phyloP scores from a whole-genome alignment of 441 rosid genomes.

The Euphorbia celastroides region DNA sequence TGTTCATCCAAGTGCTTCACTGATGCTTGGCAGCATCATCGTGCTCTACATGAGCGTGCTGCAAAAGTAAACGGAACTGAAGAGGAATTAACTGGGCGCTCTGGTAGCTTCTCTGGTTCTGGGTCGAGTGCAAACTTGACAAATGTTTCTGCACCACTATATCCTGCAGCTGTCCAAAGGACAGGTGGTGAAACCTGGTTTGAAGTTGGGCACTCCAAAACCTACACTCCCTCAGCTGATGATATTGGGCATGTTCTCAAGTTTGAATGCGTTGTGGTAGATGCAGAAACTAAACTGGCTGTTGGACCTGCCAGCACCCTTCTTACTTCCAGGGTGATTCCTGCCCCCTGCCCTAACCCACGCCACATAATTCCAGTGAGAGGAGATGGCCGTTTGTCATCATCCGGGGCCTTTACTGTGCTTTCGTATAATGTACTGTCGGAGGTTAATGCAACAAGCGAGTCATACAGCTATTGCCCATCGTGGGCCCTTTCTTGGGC shows the following conservation, averaged over 20 bases:
- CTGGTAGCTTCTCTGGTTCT: slow-evolving; percentile 53
- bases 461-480: slow-evolving; percentile 85
- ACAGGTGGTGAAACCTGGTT: slow-evolving; percentile 86
- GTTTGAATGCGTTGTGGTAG: slow-evolving; percentile 90
- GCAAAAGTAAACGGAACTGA: slow-evolving; percentile 87
- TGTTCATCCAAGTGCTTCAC: slow-evolving; percentile 94
- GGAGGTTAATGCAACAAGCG: slow-evolving; percentile 79
- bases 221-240: slow-evolving; percentile 92
- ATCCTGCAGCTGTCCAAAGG: slow-evolving; percentile 80
- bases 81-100: slow-evolving; percentile 79
- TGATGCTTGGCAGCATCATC: slow-evolving; percentile 99
- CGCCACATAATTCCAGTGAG: slow-evolving; percentile 79
- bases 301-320: slow-evolving; percentile 71
- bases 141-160: slow-evolving; percentile 77
- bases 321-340: slow-evolving; percentile 93
- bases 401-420: slow-evolving; percentile 82
- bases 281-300: slow-evolving; percentile 63
- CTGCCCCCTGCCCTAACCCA: slow-evolving; percentile 95
- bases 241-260: slow-evolving; percentile 90
- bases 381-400: slow-evolving; percentile 69
- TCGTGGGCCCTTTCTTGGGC: slow-evolving; percentile 99
- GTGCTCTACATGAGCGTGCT: slow-evolving; percentile 91
- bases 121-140: slow-evolving; percentile 60
- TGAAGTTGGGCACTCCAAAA: slow-evolving; percentile 88
- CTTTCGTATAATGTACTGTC: slow-evolving; percentile 95